Conservation (phyloP, 805 yeast species). For the Myxozyma neglecta region DNA sequence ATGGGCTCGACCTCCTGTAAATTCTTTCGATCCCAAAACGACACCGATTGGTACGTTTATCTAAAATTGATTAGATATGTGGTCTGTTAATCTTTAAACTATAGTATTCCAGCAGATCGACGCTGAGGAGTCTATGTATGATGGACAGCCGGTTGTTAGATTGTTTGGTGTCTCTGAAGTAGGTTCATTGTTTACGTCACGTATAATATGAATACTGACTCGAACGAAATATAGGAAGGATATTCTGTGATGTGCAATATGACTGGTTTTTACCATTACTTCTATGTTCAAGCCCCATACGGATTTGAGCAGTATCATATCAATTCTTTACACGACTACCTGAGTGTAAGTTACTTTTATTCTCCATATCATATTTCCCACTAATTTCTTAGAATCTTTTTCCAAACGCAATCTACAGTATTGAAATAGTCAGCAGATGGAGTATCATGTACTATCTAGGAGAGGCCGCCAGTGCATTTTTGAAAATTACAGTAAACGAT, state of each 20-base stretch:
- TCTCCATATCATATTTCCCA: neutral
- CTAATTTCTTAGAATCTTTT: neutral
- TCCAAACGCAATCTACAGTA: slow-evolving; percentile 59
- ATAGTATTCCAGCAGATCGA: slow-evolving; percentile 83
- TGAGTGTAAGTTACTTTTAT: slow-evolving; percentile 35
- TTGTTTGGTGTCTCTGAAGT: slow-evolving; percentile 84
- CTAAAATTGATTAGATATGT: no score
- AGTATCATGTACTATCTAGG: slow-evolving; percentile 94
- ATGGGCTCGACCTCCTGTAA: slow-evolving; percentile 60
- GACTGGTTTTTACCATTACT: slow-evolving; percentile 82
- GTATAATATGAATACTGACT: neutral
- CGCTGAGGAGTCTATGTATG: slow-evolving; percentile 80
- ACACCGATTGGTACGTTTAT: slow-evolving; percentile 47
- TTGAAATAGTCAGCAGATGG: slow-evolving; percentile 71
- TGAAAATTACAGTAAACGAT: slow-evolving; percentile 68
- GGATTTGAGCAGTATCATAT: slow-evolving; percentile 64
- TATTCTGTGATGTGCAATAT: slow-evolving; percentile 87
- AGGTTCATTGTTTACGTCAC: neutral
- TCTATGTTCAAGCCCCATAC: slow-evolving; percentile 87
- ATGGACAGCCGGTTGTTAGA: slow-evolving; percentile 58
- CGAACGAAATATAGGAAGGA: slow-evolving; percentile 52
- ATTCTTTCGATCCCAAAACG: slow-evolving; percentile 48
- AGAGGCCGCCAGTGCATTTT: slow-evolving; percentile 71
- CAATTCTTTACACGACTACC: slow-evolving; percentile 50
- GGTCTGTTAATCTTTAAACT: neutral